A percentile compares a stretch with the other conserved stretches of the same genome.
These are phyloP conservation scores for Suhomyces bolitotheri DNA, from an alignment of 1,139 yeast genomes.

Conservation along the genomic window DNA sequence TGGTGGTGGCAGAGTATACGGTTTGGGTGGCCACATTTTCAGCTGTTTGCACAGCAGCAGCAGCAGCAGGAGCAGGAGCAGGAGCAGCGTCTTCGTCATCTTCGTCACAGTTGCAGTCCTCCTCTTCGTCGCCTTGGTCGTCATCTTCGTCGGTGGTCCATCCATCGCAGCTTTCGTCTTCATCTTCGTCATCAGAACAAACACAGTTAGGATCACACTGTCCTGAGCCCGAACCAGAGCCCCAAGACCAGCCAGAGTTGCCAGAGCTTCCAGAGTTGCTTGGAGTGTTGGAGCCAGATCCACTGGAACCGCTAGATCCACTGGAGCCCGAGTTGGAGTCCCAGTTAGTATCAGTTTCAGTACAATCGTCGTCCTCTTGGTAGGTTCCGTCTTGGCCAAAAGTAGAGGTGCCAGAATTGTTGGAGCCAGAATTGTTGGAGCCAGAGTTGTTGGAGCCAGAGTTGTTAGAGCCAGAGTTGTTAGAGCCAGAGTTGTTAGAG, in stretches of 20 bases:
- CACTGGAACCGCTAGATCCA: constrained; percentile 5
- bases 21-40: constrained; percentile 7
- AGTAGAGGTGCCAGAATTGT: not conserved
- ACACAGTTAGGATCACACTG: constrained; percentile 44
- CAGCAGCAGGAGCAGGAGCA: constrained; percentile 8
- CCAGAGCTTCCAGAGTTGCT: constrained; percentile 7
- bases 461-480: not conserved
- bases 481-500: constrained; percentile 2
- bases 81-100: constrained; percentile 9
- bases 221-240: constrained; percentile 28
- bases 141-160: constrained; percentile 52
- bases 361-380: not conserved
- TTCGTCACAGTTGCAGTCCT: constrained; percentile 9
- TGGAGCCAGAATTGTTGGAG: not conserved
- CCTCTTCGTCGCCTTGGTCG: constrained; percentile 3
- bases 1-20: constrained; percentile 8
- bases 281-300: constrained; percentile 6
- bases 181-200: constrained; percentile 27
- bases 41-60: constrained; percentile 6
- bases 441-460: constrained; percentile 1
- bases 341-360: not conserved
- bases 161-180: constrained; percentile 23
- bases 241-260: constrained; percentile 5
- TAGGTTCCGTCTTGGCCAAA: not conserved
- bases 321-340: constrained; percentile 3